Evolutionary conservation across 805 yeast species (phyloP), one percentile per base, ranked within the genome.

Genomic region (Lachancea sp.): DNA sequence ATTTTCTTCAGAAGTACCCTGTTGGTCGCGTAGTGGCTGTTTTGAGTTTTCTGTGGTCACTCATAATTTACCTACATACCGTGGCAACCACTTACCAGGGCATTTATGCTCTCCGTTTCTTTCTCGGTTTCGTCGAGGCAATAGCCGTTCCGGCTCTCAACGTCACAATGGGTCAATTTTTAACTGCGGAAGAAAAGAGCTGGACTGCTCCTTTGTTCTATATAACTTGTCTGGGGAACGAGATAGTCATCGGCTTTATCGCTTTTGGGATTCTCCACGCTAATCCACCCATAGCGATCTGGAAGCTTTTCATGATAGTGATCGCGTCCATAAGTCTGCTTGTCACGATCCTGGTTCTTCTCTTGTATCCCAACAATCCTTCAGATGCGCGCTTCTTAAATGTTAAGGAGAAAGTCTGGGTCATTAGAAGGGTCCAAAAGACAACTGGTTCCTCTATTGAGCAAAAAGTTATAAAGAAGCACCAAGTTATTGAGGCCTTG

Each of bases 261-360:
- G 68, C 74, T 0, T 69, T 64, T 47, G 73, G 72, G 49, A 63
- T 67, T 6, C 38, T 68, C 7, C 59, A 58, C 41, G 49, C 50
- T 10, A 40, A 58, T 16, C 38, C 64, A 0, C 9, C 51, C 4
- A 55, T 67, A 19, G 55, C 66, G 18, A 49, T 65, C 11, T 82
- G 85, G 84, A 73, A 75, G 52, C 55, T 80, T n/a, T 71, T 79
- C 45, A 74, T 71, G 60, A 71, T 80, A 27, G 72, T 79, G 40
- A 69, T 75, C 44, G 87, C 85, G 40, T 74, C 78, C 12, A 57
- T 77, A 34, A 76, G 85, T 0, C 62, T 78, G 16, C 19, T 72
- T 17, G 48, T 70, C 29, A 57, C 70, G 1, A 34, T 67, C 2
- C 37, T 65, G 3, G 58, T 71, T 2, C 56, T 60, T 41, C 66